Evolutionary conservation across 2,329 filamentous ascomycete genomes (phyloP), one percentile per base, ranked within the genome.

Genomic region (Lasiodiplodia sp.): DNA sequence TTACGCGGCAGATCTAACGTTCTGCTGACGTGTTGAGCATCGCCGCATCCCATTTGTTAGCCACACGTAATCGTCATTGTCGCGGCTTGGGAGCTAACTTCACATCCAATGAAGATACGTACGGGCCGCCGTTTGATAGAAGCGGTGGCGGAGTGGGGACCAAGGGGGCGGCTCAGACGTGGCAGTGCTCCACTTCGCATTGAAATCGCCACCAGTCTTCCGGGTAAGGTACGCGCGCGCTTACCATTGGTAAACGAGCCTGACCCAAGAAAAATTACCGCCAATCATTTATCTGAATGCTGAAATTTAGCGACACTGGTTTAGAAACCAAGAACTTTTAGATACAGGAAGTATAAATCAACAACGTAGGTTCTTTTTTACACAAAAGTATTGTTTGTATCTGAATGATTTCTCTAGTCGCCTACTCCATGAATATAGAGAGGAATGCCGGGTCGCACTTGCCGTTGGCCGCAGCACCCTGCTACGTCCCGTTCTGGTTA

Each of bases 101-200:
- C 34, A 34, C 14, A n/a, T 49, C 37, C 40, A 2, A 23, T 51
- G 40, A 23, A 62, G 5, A 18, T 12, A 28, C n/a, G 57, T 28
- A 31, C 21, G 16, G 38, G 38, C 38, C 23, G 16, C 25, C 38
- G 34, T 58, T 58, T 58, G 55, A 40, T 25, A 11, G 34, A 21
- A 25, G 57, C 37, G 38, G 40, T 62, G 58, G 40, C 40, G 40
- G 40, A 34, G 40, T 62, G 58, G 58, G 16, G 58, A 34, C 58
- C 40, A 62, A 62, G 58, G 58, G 57, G 40, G 58, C 58, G 58
- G 58, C 40, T 23, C 58, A 49, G 58, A 62, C 58, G 58, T 62
- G 58, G 58, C 58, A 62, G 21, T 62, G 40, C 58, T 62, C 58
- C 58, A 62, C 58, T 23, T 18, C 58, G 25, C 40, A 23, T 12